Evolutionary conservation across 495 filamentous ascomycete genomes (phyloP), one percentile per base, ranked within the genome.

Genomic region (Collariella sp.): DNA sequence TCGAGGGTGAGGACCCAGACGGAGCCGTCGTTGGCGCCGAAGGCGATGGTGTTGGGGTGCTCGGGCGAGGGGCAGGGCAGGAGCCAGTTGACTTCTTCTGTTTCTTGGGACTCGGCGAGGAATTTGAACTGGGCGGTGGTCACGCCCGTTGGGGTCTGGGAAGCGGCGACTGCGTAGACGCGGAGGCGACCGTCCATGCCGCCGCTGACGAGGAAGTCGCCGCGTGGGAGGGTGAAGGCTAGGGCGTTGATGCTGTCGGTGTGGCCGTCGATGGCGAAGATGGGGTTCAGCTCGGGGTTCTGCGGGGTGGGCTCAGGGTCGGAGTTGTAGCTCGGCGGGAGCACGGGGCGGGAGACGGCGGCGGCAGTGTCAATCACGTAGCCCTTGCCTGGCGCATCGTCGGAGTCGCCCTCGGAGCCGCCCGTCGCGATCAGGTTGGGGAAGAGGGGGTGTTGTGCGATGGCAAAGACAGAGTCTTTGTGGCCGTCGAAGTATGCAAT

Each of bases 1-100:
- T 94, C 85, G 63, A 97, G 77, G 7, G 80, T 83, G 71, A 96
- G 93, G 6, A 99, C 85, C 94, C 94, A 99, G 6, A 95, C 88
- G 44, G 82, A 87, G 41, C 94, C 94, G 66, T 99, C 91, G n/a
- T 78, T 86, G 36, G 89, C 89, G 35, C 94, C 94, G 19, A 97
- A 69, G 0, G 94, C 94, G 57, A 99, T 63, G n/a, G 86, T 82
- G 68, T 96, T 94, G 22, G 83, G 79, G 64, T 85, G 79, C 9
- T 73, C 69, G 16, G 77, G 67, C 18, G 79, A 76, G 2, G 91
- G 91, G 65, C 87, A 95, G 0, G 88, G 75, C 0, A 77, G 67
- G 6, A 97, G 69, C 89, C 91, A 99, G 74, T 94, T 94, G 56
- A 99, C 85, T 68, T 96, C 91, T 56, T 91, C 84, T 1, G 95